Evolutionary conservation across 2,329 filamentous ascomycete genomes (phyloP).

Genomic region (Colletotrichum agaves): DNA sequence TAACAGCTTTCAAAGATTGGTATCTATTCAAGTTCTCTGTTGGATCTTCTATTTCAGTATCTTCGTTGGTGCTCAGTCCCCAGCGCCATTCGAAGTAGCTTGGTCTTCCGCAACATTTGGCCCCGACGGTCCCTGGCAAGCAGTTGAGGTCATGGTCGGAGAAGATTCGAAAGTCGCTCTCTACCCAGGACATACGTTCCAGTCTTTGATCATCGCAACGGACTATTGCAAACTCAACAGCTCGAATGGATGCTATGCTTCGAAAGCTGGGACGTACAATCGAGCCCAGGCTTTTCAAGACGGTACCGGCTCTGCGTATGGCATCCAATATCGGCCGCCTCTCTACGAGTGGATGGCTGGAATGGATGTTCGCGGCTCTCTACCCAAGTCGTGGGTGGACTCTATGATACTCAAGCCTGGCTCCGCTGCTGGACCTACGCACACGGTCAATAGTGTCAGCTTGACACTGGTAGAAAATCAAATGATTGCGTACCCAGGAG

Average conservation of each 20-base stretch:
- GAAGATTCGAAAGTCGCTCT: slow-evolving; percentile 41
- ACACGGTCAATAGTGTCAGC: slow-evolving; percentile 41
- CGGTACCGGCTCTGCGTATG: background rate
- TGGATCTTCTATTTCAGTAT: no score
- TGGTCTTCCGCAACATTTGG: slow-evolving; percentile 45
- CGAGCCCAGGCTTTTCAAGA: background rate
- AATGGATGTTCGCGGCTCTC: slow-evolving; percentile 35
- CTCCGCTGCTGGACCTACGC: background rate
- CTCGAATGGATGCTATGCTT: slow-evolving; percentile 41
- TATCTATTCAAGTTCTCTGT: no score
- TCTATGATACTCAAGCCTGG: background rate
- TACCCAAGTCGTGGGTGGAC: slow-evolving; percentile 10
- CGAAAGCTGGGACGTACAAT: slow-evolving; percentile 44
- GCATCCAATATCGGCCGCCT: background rate
- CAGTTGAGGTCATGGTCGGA: slow-evolving; percentile 43
- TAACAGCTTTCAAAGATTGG: no score
- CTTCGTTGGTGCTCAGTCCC: no score
- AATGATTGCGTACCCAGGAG: slow-evolving; percentile 45
- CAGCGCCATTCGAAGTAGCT: slow-evolving; percentile 41
- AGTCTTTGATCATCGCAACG: slow-evolving; percentile 43
- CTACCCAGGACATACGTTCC: slow-evolving; percentile 45
- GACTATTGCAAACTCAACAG: slow-evolving; percentile 44
- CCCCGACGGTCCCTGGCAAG: slow-evolving; percentile 50
- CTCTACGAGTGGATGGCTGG: slow-evolving; percentile 42
- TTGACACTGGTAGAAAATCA: slow-evolving; percentile 42